A percentile compares a stretch with the other conserved stretches of the same genome.
These are phyloP conservation scores for Pyrenophora teres DNA, from an alignment of 2,329 filamentous ascomycete species.

Conservation along the genomic window DNA sequence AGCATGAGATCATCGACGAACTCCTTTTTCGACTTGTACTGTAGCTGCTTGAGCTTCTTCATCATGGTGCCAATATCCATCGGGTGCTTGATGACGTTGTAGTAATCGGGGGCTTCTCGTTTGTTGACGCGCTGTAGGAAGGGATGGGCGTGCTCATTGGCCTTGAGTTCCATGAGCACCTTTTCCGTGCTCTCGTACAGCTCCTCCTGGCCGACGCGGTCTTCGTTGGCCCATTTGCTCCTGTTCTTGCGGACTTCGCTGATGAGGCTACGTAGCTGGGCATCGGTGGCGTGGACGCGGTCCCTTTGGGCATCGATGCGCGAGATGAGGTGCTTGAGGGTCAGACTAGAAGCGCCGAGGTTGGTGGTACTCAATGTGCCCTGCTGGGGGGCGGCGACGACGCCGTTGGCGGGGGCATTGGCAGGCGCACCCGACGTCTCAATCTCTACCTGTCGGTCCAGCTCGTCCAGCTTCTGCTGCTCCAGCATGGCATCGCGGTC, in stretches of 20 bases:
- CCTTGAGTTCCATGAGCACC: slow-evolving; percentile 94
- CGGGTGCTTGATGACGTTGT: slow-evolving; percentile 89
- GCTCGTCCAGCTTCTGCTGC: slow-evolving; percentile 94
- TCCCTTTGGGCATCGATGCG: slow-evolving; percentile 92
- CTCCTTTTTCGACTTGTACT: slow-evolving; percentile 75
- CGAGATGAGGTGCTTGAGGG: slow-evolving; percentile 94
- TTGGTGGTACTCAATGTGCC: slow-evolving; percentile 93
- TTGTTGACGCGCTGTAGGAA: slow-evolving; percentile 96
- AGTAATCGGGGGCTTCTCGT: slow-evolving; percentile 94
- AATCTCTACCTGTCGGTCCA: slow-evolving; percentile 92
- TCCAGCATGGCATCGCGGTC: slow-evolving; percentile 96
- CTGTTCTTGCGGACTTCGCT: slow-evolving; percentile 97
- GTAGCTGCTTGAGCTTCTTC: slow-evolving; percentile 81
- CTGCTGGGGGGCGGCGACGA: slow-evolving; percentile 66
- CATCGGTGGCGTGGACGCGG: slow-evolving; percentile 87
- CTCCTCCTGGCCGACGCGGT: slow-evolving; percentile 96
- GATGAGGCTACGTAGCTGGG: slow-evolving; percentile 88
- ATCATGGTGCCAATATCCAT: slow-evolving; percentile 99
- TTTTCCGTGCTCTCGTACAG: slow-evolving; percentile 96
- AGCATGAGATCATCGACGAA: slow-evolving; percentile 92
- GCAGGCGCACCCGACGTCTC: slow-evolving; percentile 75
- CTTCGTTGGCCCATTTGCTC: slow-evolving; percentile 98
- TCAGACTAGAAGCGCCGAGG: slow-evolving; percentile 91
- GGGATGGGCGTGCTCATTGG: slow-evolving; percentile 95
- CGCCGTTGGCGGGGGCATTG: slow-evolving; percentile 56